Conservation (phyloP, 1,139 yeast genomes). For the Saccharomyces uvarum region DNA sequence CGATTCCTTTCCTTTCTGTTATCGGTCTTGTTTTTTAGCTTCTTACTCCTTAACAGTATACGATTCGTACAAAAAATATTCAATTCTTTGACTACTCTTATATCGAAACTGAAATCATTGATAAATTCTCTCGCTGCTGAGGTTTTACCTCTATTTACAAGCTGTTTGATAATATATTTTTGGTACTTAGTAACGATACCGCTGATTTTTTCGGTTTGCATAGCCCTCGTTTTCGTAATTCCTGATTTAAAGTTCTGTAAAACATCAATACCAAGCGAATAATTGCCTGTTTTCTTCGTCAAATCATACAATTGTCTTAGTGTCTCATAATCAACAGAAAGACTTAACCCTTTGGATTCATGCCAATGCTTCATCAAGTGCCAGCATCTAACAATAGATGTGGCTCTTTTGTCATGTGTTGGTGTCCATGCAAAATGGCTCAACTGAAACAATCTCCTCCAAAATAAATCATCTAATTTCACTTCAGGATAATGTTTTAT, state of each 20-base stretch:
- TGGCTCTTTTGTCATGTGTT: slow-evolving; percentile 11
- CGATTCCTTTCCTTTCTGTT: slow-evolving; percentile 10
- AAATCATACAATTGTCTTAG: slow-evolving; percentile 9
- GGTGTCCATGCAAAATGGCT: slow-evolving; percentile 12
- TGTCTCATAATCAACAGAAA: slow-evolving; percentile 16
- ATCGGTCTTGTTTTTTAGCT: slow-evolving; percentile 10
- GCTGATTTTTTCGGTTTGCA: neutral
- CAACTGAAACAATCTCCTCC: slow-evolving; percentile 24
- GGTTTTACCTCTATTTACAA: neutral
- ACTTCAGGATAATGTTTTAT: slow-evolving; percentile 17
- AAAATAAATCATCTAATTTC: slow-evolving; percentile 16
- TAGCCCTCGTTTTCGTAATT: slow-evolving; percentile 4
- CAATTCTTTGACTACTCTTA: neutral
- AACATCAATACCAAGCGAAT: slow-evolving; percentile 18
- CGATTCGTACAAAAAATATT: neutral
- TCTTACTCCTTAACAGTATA: neutral
- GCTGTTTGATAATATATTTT: neutral
- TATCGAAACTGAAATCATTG: neutral
- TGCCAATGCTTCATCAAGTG: slow-evolving; percentile 21
- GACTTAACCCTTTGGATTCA: slow-evolving; percentile 4
- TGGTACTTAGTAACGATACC: neutral
- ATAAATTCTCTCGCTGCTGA: neutral
- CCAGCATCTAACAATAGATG: slow-evolving; percentile 14
- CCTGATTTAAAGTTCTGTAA: slow-evolving; percentile 8
- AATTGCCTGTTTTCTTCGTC: slow-evolving; percentile 10